Conservation (phyloP, 2,329 filamentous ascomycete species). For the Fusarium sp. region DNA sequence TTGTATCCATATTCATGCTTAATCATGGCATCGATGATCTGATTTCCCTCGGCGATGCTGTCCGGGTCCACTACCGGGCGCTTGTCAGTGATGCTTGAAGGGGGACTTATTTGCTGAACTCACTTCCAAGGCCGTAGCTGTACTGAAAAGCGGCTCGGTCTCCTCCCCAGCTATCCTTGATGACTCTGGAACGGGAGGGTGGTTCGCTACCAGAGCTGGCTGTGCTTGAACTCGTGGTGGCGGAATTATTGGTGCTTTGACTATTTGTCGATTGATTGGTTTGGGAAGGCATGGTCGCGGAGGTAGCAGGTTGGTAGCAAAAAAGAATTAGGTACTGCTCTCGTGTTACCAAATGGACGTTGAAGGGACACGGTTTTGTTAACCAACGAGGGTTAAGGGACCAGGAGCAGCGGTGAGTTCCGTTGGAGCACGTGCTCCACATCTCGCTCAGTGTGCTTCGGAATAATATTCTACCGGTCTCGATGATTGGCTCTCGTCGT, state of each 20-base stretch:
- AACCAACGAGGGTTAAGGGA: background rate
- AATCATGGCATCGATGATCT: constrained; percentile 10
- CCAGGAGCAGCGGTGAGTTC: background rate
- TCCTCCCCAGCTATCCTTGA: constrained; percentile 13
- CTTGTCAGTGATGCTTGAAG: background rate
- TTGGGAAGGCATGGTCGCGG: background rate
- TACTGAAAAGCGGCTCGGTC: constrained; percentile 7
- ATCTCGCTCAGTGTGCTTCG: no score
- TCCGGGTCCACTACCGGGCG: constrained; percentile 5
- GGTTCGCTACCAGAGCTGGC: background rate
- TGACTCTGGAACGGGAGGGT: background rate
- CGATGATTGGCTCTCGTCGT: background rate
- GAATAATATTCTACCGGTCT: background rate
- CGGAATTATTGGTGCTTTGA: background rate
- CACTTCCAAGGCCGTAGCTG: constrained; percentile 6
- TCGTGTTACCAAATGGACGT: background rate
- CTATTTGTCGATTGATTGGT: background rate
- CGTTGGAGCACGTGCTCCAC: background rate
- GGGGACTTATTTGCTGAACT: background rate
- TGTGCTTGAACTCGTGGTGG: background rate
- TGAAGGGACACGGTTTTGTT: background rate
- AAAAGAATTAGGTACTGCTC: background rate
- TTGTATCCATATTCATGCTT: background rate
- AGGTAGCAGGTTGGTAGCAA: background rate
- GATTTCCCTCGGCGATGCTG: constrained; percentile 7